Evolutionary conservation across 257 asterid species (phyloP), one percentile per base, ranked within the genome.

Genomic region (Coffea eugenioides): DNA sequence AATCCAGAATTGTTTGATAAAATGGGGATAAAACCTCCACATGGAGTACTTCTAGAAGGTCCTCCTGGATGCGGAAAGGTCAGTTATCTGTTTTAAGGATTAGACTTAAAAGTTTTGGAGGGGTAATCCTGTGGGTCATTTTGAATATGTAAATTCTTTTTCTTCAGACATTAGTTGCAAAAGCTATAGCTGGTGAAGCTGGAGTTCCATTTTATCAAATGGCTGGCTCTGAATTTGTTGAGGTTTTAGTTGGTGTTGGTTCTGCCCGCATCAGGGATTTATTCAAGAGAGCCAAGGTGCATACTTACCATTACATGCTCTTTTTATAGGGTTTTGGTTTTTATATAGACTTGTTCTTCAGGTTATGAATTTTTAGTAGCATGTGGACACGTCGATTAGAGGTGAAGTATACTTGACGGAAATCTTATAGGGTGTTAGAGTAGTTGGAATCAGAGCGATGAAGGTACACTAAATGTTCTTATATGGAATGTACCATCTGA

Each of bases 11-110:
- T 94, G 70, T 94, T 96, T 85, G 99, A 96, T 78, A 89, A 96
- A 88, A 84, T 96, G 98, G 96, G 95, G 82, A 96, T 96, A 87
- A 96, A 96, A 83, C 98, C 99, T 66, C 99, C 99, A 23, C 99
- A 96, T 83, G 99, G 99, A 83, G 99, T 96, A 87, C 98, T 96
- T 82, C 93, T 96, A 52, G 99, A 92, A 90, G 98, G 99, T 64
- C 99, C 98, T 82, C 99, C 99, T 8, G 99, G 99, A 77, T 96
- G 99, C 88, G 99, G 99, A 82, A 96, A 96, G 99, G 99, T 95
- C 71, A 65, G 93, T 81, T 77, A n/a, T 84, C 76, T 78, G 75
- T 62, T 57, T 45, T 9, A 20, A 20, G 45, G 52, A 16, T 36
- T 64, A 45, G 34, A 69, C 64, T 54, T 57, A 41, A 71, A 73